These are phyloP conservation scores for Saitoella complicata DNA, from an alignment of 805 yeast species.

Conservation along the genomic window DNA sequence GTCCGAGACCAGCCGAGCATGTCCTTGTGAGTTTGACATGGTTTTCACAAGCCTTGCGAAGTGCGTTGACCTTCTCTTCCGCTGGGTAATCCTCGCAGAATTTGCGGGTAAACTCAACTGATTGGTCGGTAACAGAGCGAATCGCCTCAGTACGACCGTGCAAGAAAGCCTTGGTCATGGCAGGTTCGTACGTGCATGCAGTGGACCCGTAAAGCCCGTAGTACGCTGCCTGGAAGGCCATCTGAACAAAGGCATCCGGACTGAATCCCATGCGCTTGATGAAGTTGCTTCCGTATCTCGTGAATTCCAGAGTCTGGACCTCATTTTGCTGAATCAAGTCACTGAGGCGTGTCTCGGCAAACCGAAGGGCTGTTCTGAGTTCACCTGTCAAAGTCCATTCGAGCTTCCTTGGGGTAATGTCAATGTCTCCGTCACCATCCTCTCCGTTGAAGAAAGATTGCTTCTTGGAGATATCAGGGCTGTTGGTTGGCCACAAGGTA, in stretches of 20 bases:
- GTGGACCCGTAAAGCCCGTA: conserved; percentile 84
- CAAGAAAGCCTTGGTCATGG: conserved; percentile 76
- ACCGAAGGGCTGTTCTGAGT: conserved; percentile 60
- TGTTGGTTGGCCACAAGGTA: conserved; percentile 43
- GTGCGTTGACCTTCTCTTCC: conserved; percentile 39
- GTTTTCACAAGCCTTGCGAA: conserved; percentile 52
- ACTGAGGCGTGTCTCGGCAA: conserved; percentile 78
- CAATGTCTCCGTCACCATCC: conserved; percentile 20
- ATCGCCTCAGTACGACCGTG: conserved; percentile 92
- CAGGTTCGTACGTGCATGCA: conserved; percentile 90
- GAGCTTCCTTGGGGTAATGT: conserved; percentile 64
- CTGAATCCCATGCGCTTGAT: conserved; percentile 76
- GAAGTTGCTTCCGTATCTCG: conserved; percentile 45
- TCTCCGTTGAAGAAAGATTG: conserved; percentile 23
- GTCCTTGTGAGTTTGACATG: conserved; percentile 54
- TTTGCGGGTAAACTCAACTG: conserved; percentile 67
- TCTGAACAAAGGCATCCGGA: conserved; percentile 88
- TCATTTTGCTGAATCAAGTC: conserved; percentile 84
- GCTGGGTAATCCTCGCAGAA: conserved; percentile 56
- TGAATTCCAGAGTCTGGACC: conserved; percentile 63
- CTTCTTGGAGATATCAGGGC: conserved; percentile 32
- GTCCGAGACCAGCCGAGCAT: conserved; percentile 70
- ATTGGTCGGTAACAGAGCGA: conserved; percentile 65
- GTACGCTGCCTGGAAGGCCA: conserved; percentile 86
- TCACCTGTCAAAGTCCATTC: conserved; percentile 79